Evolutionary conservation across 129 eudicot species (phyloP).

Genomic region (Tanacetum coccineum): DNA sequence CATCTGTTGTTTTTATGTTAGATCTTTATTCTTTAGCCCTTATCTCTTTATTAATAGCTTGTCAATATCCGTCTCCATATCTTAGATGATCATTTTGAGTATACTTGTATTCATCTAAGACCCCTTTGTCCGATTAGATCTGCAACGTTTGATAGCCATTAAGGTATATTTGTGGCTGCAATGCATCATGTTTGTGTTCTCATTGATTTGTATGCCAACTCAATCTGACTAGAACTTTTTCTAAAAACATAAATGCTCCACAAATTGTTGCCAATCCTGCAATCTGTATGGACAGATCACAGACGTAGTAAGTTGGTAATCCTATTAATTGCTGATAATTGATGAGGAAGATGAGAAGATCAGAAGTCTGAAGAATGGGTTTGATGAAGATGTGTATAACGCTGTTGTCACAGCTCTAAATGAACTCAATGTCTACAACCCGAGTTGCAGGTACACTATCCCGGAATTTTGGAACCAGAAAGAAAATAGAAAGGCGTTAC

Average conservation of each 20-base stretch:
- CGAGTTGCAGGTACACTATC: slow-evolving; percentile 46
- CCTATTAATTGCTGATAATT: slow-evolving; percentile 12
- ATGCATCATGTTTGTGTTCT: background rate
- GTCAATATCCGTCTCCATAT: too few species aligned
- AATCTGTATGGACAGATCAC: background rate
- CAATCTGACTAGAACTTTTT: background rate
- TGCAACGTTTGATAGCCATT: background rate
- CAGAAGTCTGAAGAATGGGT: slow-evolving; percentile 21
- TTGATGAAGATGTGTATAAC: slow-evolving; percentile 23
- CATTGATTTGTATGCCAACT: background rate
- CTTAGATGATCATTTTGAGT: too few species aligned
- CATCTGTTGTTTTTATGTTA: too few species aligned
- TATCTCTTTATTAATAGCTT: too few species aligned
- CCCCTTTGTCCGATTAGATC: too few species aligned
- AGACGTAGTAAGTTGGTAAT: background rate
- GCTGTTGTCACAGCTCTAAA: slow-evolving; percentile 38
- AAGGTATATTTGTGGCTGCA: background rate
- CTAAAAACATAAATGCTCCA: background rate
- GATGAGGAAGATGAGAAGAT: slow-evolving; percentile 41
- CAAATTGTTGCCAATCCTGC: background rate
- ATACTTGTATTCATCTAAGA: too few species aligned
- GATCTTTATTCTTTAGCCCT: too few species aligned
- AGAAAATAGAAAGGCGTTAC: slow-evolving; percentile 30
- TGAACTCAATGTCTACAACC: slow-evolving; percentile 44
- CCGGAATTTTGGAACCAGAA: slow-evolving; percentile 41